Base-by-base conservation (phyloP, 345 rosid genomes). In the Corchorus capsularis region DNA sequence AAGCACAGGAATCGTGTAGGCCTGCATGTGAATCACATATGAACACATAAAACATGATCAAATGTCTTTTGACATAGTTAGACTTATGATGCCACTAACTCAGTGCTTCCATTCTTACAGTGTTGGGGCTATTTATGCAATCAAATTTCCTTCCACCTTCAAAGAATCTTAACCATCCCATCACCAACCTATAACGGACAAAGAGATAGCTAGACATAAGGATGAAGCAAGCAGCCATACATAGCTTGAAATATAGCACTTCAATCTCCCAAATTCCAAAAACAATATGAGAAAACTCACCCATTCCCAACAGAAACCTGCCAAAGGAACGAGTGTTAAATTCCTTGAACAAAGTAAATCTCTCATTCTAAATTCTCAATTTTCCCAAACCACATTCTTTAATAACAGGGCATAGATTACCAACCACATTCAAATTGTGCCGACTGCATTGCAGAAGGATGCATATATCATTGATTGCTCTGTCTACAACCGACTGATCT, bases 241-340 rank as follows among this genome's bases (percentile, higher is more conserved):
- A 15, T 52, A 46, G 27, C 27, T 27, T 27, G 27, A 27, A 27
- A 27, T 27, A 27, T 27, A 27, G 27, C 27, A 27, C 27, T 32
- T 69, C 46, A 27, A 63, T 66, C 66, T 62, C 67, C 62, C 50
- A 69, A 54, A 32, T 71, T 20, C 53, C 54, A 34, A 73, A 50
- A 27, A 27, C 39, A 2, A 16, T 19, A 41, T 46, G 41, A 56
- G 60, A 83, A 68, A 13, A 85, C 97, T 80, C 80, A 91, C 99
- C 99, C 98, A 27, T 89, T 95, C 75, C 89, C 97, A 86, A 83
- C 98, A 47, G 97, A 87, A 27, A 93, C 98, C 99, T 95, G 92
- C 86, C 72, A 79, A 63, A 82, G 49, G 55, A 55, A 71, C 16
- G 55, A 6, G 63, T 0, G 19, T 62, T 65, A 27, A 6, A 47